phyloP scores from a whole-genome alignment of 805 yeast species.

The Naumovozyma dairenensis region DNA sequence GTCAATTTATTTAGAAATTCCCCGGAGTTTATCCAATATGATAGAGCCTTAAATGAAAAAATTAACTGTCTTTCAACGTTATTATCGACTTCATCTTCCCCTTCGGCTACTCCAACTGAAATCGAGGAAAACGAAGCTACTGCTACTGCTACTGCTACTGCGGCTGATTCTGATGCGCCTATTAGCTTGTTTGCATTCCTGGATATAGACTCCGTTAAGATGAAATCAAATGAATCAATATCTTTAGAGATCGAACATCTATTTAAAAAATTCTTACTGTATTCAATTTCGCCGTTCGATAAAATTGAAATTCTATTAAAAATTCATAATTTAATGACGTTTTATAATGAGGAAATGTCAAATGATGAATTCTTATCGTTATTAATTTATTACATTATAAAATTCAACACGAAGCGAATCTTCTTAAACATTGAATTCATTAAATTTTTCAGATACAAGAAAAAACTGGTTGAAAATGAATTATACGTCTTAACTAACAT shows the following conservation, averaged over 20 bases:
- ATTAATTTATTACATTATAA: conserved; percentile 23
- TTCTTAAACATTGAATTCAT: conserved; percentile 24
- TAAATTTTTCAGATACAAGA: conserved; percentile 26
- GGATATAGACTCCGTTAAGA: conserved; percentile 11
- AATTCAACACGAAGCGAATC: conserved; percentile 16
- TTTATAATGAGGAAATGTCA: conserved; percentile 18
- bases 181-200: conserved; percentile 20
- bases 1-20: conserved; percentile 25
- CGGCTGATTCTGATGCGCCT: conserved; percentile 13
- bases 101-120: no score
- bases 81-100: no score
- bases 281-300: conserved; percentile 24
- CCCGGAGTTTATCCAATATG: conserved; percentile 25
- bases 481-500: conserved; percentile 26
- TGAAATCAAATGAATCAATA: conserved; percentile 5
- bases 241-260: conserved; percentile 10
- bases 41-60: conserved; percentile 18
- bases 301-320: conserved; percentile 19
- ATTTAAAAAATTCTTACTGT: conserved; percentile 14
- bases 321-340: conserved; percentile 22
- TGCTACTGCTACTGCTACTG: no score
- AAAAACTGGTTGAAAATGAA: conserved; percentile 26
- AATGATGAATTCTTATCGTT: conserved; percentile 27
- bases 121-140: no score
- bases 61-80: conserved; percentile 14